A percentile compares a stretch with the other conserved stretches of the same genome.
Conservation (phyloP, 1,139 yeast genomes). For the Suhomyces bokatorum region DNA sequence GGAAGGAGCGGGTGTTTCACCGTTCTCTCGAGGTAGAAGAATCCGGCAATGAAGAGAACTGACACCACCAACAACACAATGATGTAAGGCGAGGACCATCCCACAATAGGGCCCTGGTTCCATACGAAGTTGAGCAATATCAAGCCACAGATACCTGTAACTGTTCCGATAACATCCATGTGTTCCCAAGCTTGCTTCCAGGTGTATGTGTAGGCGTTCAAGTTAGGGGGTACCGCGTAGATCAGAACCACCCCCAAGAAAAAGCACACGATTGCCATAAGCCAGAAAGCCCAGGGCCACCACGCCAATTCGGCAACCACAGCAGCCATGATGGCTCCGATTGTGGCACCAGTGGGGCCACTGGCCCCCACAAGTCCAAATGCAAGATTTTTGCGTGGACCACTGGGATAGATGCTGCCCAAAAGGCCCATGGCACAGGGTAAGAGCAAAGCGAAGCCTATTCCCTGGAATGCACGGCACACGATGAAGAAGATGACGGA, state of each 20-base stretch:
- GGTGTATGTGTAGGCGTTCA: slow-evolving; percentile 10
- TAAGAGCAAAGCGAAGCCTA: slow-evolving; percentile 53
- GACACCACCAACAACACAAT: slow-evolving; percentile 47
- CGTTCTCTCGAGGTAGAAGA: slow-evolving; percentile 32
- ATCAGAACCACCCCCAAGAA: slow-evolving; percentile 29
- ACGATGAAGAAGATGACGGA: slow-evolving; percentile 49
- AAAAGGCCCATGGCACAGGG: slow-evolving; percentile 56
- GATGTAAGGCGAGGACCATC: slow-evolving; percentile 50
- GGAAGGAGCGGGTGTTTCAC: slow-evolving; percentile 49
- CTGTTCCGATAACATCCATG: slow-evolving; percentile 50
- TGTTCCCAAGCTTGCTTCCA: slow-evolving; percentile 15
- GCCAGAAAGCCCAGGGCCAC: slow-evolving; percentile 59
- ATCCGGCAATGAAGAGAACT: slow-evolving; percentile 31
- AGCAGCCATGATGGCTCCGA: slow-evolving; percentile 52
- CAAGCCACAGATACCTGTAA: slow-evolving; percentile 47
- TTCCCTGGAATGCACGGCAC: slow-evolving; percentile 55
- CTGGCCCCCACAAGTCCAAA: slow-evolving; percentile 54
- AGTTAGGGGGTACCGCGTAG: slow-evolving; percentile 42
- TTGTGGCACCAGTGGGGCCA: slow-evolving; percentile 56
- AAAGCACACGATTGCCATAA: slow-evolving; percentile 39
- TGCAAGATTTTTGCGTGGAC: slow-evolving; percentile 50
- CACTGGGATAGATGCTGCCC: slow-evolving; percentile 48
- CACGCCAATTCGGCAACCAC: slow-evolving; percentile 41
- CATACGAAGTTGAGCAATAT: slow-evolving; percentile 52
- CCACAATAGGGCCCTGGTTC: slow-evolving; percentile 56